Conservation (phyloP, 129 eudicot species). For the Flaveria sonorensis region DNA sequence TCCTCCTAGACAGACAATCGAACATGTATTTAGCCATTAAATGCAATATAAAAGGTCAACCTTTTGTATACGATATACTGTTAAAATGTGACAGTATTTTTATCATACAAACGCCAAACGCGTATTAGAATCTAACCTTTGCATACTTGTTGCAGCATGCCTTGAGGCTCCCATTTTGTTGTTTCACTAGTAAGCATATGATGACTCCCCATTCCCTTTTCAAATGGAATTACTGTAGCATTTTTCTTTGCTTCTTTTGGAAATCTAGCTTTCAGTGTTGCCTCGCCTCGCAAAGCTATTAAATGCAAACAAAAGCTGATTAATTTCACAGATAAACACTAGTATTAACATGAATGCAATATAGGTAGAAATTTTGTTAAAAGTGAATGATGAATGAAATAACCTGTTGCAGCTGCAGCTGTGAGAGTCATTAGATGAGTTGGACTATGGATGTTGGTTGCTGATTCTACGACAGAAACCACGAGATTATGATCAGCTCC, state of each 20-base stretch:
- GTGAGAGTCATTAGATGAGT: constrained; percentile 80
- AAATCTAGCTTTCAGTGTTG: constrained; percentile 68
- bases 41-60: background rate
- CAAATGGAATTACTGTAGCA: constrained; percentile 79
- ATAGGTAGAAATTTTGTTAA: too few relatives aligned
- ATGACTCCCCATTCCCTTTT: constrained; percentile 55
- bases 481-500: constrained; percentile 65
- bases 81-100: background rate
- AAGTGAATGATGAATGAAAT: background rate
- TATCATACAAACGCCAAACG: background rate
- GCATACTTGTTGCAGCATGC: constrained; percentile 63
- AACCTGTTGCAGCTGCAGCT: constrained; percentile 97
- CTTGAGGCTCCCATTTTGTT: constrained; percentile 62
- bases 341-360: too few relatives aligned
- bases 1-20: constrained; percentile 43
- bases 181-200: constrained; percentile 34
- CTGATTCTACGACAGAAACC: constrained; percentile 65
- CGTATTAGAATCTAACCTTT: constrained; percentile 49
- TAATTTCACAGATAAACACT: background rate
- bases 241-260: constrained; percentile 71
- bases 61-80: background rate
- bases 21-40: background rate
- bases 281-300: constrained; percentile 88
- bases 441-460: constrained; percentile 53
- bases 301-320: background rate